These are phyloP conservation scores for Jaenimonas drosophilae DNA, from an alignment of 208 protist genomes.

Conservation along the genomic window DNA sequence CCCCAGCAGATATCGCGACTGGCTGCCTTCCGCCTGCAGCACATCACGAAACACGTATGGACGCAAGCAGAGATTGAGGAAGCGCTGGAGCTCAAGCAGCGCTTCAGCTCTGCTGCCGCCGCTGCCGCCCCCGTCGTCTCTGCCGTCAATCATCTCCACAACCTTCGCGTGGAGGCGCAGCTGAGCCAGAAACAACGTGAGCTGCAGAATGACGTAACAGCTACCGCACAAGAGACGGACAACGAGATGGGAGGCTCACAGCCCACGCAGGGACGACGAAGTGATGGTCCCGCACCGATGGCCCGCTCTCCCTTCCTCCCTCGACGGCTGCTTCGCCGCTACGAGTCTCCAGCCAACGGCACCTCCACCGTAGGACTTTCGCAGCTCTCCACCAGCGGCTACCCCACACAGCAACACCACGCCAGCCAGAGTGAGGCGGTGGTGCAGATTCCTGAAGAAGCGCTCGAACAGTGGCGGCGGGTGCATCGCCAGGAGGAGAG, in stretches of 20 bases:
- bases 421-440: too few relatives aligned
- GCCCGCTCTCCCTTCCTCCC: slow-evolving; percentile 1
- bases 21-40: slow-evolving; percentile 18
- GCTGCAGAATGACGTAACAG: slow-evolving; percentile 5
- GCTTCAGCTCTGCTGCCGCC: slow-evolving; percentile 16
- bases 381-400: background rate
- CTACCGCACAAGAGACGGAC: slow-evolving; percentile 9
- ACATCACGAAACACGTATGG: slow-evolving; percentile 35
- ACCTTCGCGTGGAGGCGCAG: slow-evolving; percentile 12
- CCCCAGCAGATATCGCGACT: slow-evolving; percentile 25
- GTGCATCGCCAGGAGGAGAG: slow-evolving; percentile 19
- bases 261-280: too few relatives aligned
- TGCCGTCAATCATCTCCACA: slow-evolving; percentile 8
- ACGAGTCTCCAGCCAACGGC: background rate
- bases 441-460: slow-evolving; percentile 7
- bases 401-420: background rate
- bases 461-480: slow-evolving; percentile 19
- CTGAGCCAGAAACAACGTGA: slow-evolving; percentile 9
- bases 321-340: background rate
- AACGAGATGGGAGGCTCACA: too few relatives aligned
- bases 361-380: background rate
- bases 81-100: slow-evolving; percentile 23
- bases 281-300: too few relatives aligned
- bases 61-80: slow-evolving; percentile 31
- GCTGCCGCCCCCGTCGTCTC: slow-evolving; percentile 19